phyloP scores from a whole-genome alignment of 768 basidiomycete species.

The Tylopilus rubrobrunneus region DNA sequence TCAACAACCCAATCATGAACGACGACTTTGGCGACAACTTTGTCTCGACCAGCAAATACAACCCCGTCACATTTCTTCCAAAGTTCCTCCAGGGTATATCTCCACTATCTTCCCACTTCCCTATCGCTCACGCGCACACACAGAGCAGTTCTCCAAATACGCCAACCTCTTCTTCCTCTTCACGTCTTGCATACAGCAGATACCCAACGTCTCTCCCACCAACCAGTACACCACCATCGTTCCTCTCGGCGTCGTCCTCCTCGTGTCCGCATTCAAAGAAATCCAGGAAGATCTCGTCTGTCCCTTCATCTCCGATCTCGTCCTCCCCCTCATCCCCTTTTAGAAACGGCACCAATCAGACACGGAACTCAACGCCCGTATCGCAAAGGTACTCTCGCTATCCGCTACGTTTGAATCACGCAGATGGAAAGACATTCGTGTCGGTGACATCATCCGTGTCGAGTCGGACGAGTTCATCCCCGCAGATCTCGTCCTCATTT shows the following conservation, averaged over 20 bases:
- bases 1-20: constrained; percentile 73
- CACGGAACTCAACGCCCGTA: constrained; percentile 81
- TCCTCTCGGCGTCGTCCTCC: constrained; percentile 81
- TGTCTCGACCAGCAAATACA: constrained; percentile 95
- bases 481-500: constrained; percentile 85
- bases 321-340: constrained; percentile 11
- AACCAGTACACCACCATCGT: constrained; percentile 93
- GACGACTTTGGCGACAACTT: constrained; percentile 73
- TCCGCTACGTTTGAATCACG: constrained; percentile 63
- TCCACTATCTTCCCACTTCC: neutral
- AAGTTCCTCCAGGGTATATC: constrained; percentile 87
- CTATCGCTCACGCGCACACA: constrained; percentile 3
- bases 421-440: constrained; percentile 86
- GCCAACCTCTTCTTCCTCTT: constrained; percentile 99
- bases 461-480: constrained; percentile 94
- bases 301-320: neutral
- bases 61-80: constrained; percentile 77
- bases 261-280: constrained; percentile 96
- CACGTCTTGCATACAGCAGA: constrained; percentile 95
- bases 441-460: constrained; percentile 89
- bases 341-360: constrained; percentile 98
- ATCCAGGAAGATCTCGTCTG: constrained; percentile 81
- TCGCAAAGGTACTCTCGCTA: constrained; percentile 66
- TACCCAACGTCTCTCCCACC: constrained; percentile 96
- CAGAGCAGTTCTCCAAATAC: constrained; percentile 98